These are phyloP conservation scores for Aspergillus egyptiacus DNA, from an alignment of 495 filamentous ascomycete species.

Conservation along the genomic window DNA sequence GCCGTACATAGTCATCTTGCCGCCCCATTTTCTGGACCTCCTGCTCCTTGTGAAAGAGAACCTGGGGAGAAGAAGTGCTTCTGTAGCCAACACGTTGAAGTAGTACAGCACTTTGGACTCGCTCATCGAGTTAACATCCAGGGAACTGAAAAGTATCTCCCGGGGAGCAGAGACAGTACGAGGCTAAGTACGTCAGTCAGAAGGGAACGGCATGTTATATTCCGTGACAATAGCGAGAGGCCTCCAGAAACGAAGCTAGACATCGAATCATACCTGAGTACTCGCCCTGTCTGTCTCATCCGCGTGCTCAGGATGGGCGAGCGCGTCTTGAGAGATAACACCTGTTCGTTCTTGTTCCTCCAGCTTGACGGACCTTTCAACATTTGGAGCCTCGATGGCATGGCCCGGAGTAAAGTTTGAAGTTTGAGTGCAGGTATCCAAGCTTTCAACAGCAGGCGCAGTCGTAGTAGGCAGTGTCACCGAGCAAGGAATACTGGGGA, in stretches of 20 bases:
- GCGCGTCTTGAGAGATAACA: not conserved
- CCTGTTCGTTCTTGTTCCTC: not conserved
- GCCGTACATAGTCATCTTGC: constrained; percentile 31
- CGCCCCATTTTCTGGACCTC: constrained; percentile 14
- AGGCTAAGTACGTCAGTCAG: not conserved
- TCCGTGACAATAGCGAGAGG: no score
- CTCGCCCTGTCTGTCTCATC: not conserved
- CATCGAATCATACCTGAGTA: not conserved
- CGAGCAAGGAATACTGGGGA: not conserved
- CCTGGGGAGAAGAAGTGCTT: constrained; percentile 21
- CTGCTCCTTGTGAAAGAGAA: constrained; percentile 21
- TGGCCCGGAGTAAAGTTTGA: not conserved
- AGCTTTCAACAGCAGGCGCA: no score
- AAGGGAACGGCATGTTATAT: no score
- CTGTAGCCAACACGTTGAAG: constrained; percentile 26
- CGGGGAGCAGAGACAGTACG: not conserved
- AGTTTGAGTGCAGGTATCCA: no score
- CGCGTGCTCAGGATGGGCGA: not conserved
- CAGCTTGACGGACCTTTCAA: not conserved
- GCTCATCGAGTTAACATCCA: constrained; percentile 7
- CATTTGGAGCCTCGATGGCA: no score
- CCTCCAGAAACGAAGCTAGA: not conserved
- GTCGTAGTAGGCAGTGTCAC: no score
- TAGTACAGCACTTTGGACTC: constrained; percentile 26
- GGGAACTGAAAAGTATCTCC: not conserved